Evolutionary conservation across 2,329 filamentous ascomycete species (phyloP).

Genomic region (Penicillium paneum): DNA sequence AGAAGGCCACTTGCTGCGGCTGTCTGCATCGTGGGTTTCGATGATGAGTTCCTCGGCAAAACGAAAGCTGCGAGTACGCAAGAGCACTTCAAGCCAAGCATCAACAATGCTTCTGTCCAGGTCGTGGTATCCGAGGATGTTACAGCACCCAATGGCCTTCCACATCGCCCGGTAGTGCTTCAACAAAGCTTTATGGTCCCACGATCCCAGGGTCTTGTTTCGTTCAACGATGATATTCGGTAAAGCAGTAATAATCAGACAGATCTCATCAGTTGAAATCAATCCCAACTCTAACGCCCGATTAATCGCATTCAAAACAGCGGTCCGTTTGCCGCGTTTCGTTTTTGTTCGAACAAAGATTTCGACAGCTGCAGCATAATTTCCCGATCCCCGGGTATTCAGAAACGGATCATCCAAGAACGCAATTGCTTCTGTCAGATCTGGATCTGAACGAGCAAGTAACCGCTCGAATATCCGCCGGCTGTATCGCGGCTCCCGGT

Average conservation of each 20-base stretch:
- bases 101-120: constrained; percentile 30
- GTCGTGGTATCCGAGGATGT: constrained; percentile 34
- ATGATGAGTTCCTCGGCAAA: constrained; percentile 32
- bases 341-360: constrained; percentile 21
- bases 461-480: constrained; percentile 35
- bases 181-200: constrained; percentile 17
- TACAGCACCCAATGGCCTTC: constrained; percentile 37
- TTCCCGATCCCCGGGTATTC: constrained; percentile 36
- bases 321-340: constrained; percentile 16
- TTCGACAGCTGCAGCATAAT: constrained; percentile 33
- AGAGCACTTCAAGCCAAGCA: constrained; percentile 33
- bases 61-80: constrained; percentile 18
- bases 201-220: constrained; percentile 12
- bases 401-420: constrained; percentile 39
- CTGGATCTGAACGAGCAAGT: constrained; percentile 17
- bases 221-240: constrained; percentile 19
- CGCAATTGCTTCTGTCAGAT: constrained; percentile 23
- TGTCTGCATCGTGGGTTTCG: constrained; percentile 22
- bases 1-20: constrained; percentile 22
- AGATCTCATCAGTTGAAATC: constrained; percentile 34
- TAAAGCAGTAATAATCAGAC: constrained; percentile 30
- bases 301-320: constrained; percentile 27
- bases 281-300: constrained; percentile 35
- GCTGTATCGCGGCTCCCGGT: constrained; percentile 35
- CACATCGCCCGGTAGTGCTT: constrained; percentile 34